These are phyloP conservation scores for Candida ascalaphidarum DNA, from an alignment of 805 yeast species.

Conservation along the genomic window DNA sequence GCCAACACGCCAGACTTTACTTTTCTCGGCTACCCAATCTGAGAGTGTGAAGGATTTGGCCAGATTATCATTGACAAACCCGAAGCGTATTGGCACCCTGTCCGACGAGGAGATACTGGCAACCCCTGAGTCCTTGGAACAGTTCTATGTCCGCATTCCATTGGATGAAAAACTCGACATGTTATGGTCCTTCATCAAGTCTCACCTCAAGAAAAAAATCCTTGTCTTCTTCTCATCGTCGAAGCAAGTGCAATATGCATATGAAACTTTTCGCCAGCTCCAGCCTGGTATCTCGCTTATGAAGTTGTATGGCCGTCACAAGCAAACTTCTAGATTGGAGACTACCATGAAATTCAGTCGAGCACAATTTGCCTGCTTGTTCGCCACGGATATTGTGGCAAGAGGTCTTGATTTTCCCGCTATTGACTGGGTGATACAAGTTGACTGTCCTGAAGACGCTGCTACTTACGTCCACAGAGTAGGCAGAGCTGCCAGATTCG, in stretches of 20 bases:
- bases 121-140: constrained; percentile 82
- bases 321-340: constrained; percentile 82
- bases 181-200: constrained; percentile 76
- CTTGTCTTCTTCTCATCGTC: constrained; percentile 81
- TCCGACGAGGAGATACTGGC: constrained; percentile 43
- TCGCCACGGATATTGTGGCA: constrained; percentile 89
- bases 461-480: constrained; percentile 89
- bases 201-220: constrained; percentile 74
- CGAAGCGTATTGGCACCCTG: constrained; percentile 37
- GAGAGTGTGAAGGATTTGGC: constrained; percentile 79
- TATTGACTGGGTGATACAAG: constrained; percentile 90
- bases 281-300: constrained; percentile 88
- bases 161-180: constrained; percentile 78
- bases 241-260: constrained; percentile 84
- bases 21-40: constrained; percentile 87
- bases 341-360: constrained; percentile 70
- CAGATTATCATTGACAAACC: constrained; percentile 60
- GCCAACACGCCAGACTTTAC: constrained; percentile 69
- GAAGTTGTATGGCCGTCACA: constrained; percentile 84
- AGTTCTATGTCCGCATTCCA: constrained; percentile 65
- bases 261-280: constrained; percentile 75
- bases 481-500: constrained; percentile 85
- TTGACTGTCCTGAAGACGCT: constrained; percentile 85
- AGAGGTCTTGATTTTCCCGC: constrained; percentile 90
- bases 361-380: constrained; percentile 71